These are phyloP conservation scores for Cordyceps farinosa DNA, from an alignment of 2,329 filamentous ascomycete genomes.

Conservation along the genomic window DNA sequence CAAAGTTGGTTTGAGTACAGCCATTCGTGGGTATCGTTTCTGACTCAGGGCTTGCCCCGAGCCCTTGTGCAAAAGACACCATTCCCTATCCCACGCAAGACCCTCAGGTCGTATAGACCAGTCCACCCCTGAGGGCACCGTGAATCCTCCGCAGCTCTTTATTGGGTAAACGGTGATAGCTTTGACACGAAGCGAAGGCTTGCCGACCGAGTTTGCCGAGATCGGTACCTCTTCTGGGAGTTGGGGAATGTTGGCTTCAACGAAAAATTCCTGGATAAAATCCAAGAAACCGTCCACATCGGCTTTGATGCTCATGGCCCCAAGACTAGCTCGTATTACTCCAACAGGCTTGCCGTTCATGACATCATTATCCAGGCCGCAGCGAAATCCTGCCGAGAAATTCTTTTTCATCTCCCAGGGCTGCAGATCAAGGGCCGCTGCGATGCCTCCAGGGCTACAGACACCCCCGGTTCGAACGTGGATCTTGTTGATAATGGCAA, in stretches of 20 bases:
- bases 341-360: conserved; percentile 84
- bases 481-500: conserved; percentile 73
- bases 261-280: conserved; percentile 70
- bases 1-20: conserved; percentile 70
- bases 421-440: conserved; percentile 65
- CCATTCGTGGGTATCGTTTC: conserved; percentile 85
- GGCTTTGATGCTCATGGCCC: conserved; percentile 77
- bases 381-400: conserved; percentile 80
- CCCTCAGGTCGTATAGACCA: conserved; percentile 84
- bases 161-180: conserved; percentile 79
- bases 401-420: conserved; percentile 81
- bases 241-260: conserved; percentile 19
- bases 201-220: background rate
- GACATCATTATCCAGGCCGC: conserved; percentile 78
- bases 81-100: conserved; percentile 91
- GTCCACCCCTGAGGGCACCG: conserved; percentile 55
- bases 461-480: conserved; percentile 85
- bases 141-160: conserved; percentile 85
- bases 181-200: conserved; percentile 44
- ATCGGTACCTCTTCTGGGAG: background rate
- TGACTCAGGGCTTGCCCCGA: conserved; percentile 83
- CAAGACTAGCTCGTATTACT: conserved; percentile 78
- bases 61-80: conserved; percentile 87
- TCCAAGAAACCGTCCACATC: conserved; percentile 71
- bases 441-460: conserved; percentile 88